Conservation (phyloP, 202 grass and related monocot species). For the Zizania palustris region DNA sequence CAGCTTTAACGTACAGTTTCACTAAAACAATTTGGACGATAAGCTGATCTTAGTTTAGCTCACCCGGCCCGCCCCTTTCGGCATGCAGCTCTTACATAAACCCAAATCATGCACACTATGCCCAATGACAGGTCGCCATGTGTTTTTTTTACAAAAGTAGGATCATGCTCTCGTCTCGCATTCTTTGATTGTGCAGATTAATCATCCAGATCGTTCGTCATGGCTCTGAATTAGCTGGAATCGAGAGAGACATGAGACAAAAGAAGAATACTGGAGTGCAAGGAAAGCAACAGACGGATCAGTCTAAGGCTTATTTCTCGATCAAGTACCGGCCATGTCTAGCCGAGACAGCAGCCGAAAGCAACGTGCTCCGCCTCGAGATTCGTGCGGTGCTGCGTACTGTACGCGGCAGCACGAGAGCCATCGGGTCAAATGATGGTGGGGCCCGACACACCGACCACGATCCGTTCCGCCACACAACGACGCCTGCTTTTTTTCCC, state of each 20-base stretch:
- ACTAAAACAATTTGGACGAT: constrained; percentile 3
- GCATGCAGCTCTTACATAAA: constrained; percentile 21
- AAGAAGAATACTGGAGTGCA: constrained; percentile 19
- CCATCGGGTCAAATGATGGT: constrained; percentile 39
- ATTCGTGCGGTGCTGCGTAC: constrained; percentile 7
- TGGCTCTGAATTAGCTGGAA: neutral
- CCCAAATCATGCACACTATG: constrained; percentile 37
- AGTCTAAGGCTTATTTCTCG: constrained; percentile 18
- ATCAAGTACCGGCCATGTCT: constrained; percentile 35
- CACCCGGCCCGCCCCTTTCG: constrained; percentile 41
- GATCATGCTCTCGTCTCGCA: neutral
- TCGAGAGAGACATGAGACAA: neutral
- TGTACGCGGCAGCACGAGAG: constrained; percentile 15
- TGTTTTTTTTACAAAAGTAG: neutral
- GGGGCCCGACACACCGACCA: constrained; percentile 58
- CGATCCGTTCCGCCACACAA: constrained; percentile 42
- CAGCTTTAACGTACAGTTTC: no score
- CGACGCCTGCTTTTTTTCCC: neutral
- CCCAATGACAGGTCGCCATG: neutral
- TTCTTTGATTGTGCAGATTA: constrained; percentile 6
- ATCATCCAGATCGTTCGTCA: constrained; percentile 1
- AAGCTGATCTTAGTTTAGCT: neutral
- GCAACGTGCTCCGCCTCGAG: constrained; percentile 4
- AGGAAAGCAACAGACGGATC: constrained; percentile 42
- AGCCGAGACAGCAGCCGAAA: constrained; percentile 41